Base-by-base conservation (phyloP, 805 yeast species). In the Saturnispora sanitii region DNA sequence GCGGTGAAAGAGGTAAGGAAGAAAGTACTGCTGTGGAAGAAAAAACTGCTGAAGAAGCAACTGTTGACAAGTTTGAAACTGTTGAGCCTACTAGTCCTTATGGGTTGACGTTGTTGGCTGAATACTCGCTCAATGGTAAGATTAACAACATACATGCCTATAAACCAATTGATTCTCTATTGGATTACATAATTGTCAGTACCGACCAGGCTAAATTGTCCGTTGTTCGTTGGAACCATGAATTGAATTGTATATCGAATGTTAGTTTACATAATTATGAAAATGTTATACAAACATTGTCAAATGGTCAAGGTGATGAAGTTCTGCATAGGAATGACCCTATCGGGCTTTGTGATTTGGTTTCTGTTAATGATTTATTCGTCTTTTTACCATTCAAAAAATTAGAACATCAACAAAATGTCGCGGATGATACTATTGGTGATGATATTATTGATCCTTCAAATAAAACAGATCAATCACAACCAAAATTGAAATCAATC, bases 191-290 rank as follows among this genome's bases (percentile, higher is more conserved):
- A 26, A 58, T 81, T 2, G 62, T 90, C 3, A 63, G 83, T 12
- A 82, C 94, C 9, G 73, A 77, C 44, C 65, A 64, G 38, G 95
- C 96, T 23, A 90, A 90, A 55, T 52, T 87, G 30, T 82, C 94
- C 0, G 60, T 88, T 15, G 60, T 90, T 22, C 68, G 70, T 41
- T 92, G 94, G 84, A 80, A 86, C 51, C 57, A 60, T 4, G 58
- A 53, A 4, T 55, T 51, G n/a, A 67, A 75, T 47, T 51, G 71
- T 1, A 65, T 90, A n/a, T 65, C 71, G 20, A 84, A 96, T 0
- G 70, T 76, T 1, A 82, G 95, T 38, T 64, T 92, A 38, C 98
- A 92, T 61, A 86, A 73, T 56, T 92, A 88, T 58, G 96, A 90
- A 51, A 73, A 75, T 33, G 74, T 75, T 20, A 65, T 86, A 38